Evolutionary conservation across 805 yeast species (phyloP), one percentile per base, ranked within the genome.

Genomic region (Yarrowia yakushimensis): DNA sequence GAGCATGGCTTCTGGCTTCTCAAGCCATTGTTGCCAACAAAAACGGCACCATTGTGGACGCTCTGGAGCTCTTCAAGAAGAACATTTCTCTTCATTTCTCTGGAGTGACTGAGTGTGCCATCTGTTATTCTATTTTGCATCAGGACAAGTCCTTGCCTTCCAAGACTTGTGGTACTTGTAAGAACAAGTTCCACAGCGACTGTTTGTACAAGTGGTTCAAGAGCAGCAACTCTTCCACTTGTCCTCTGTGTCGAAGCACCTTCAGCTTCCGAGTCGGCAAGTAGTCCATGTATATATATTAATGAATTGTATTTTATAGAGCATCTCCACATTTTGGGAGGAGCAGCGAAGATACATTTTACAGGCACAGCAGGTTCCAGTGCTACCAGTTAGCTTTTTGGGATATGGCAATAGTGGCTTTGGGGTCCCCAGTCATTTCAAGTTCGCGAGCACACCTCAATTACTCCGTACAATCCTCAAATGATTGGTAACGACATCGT

Each of bases 191-290:
- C 79, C 99, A 94, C 73, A 86, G 97, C 8, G 97, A 94, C 3
- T 94, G 99, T 79, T 78, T 94, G 43, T 92, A 90, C 79, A 89
- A 92, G 72, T 94, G 99, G 99, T 94, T 94, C 76, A 89, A 90
- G 77, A 91, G 96, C 67, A 88, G 96, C 13, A 96, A 94, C 41
- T 82, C 89, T 62, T 88, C 90, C 67, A 87, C 97, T 1, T 94
- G 99, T 77, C 99, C 99, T 39, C 78, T 94, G 70, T 94, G 99
- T 76, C 86, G 99, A 70, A 75, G 85, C 17, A 73, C 83, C 1
- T 85, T 85, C 61, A 65, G 69, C 28, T 69, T 69, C 62, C 63
- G 68, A 36, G 52, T 64, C 17, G 67, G 69, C 20, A 34, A 66
- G 27, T 64, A 55, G 41, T 17, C 20, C n/a, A 25, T 43, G 23